Evolutionary conservation across 2,329 filamentous ascomycete genomes (phyloP).

Genomic region (Aspergillus alliaceus): DNA sequence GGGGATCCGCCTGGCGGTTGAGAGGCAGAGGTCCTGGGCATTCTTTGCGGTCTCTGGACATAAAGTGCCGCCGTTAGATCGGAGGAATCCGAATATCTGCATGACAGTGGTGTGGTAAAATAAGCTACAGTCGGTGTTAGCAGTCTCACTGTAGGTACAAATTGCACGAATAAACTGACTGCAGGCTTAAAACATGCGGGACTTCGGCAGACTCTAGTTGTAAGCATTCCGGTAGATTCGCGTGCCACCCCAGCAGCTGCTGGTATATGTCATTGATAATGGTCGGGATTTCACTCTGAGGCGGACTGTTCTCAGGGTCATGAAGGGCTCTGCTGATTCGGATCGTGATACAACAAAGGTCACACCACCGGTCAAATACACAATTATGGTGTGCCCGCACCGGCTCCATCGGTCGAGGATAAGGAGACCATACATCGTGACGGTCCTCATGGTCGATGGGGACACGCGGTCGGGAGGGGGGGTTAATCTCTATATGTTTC

Average conservation of each 20-base stretch:
- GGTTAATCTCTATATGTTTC: constrained; percentile 19
- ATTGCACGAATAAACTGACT: constrained; percentile 26
- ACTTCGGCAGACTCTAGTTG: constrained; percentile 17
- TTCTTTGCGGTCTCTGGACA: constrained; percentile 5
- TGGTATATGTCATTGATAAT: constrained; percentile 19
- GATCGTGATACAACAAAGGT: constrained; percentile 20
- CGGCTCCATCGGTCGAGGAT: constrained; percentile 19
- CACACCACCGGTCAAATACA: constrained; percentile 26
- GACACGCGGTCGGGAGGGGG: constrained; percentile 13
- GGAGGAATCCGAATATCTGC: constrained; percentile 29
- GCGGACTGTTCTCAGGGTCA: constrained; percentile 12
- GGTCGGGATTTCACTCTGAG: constrained; percentile 8
- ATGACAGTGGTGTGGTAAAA: constrained; percentile 29
- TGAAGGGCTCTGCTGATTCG: constrained; percentile 20
- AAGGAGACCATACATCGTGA: constrained; percentile 23
- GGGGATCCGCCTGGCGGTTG: constrained; percentile 22
- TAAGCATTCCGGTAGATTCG: constrained; percentile 26
- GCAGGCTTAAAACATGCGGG: constrained; percentile 27
- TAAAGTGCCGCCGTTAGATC: constrained; percentile 8
- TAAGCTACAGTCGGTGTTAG: too few species aligned
- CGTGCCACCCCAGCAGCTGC: constrained; percentile 26
- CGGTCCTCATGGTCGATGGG: constrained; percentile 13
- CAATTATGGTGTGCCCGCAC: constrained; percentile 22
- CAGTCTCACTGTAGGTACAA: too few species aligned
- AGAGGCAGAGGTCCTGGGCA: constrained; percentile 19